Percentiles rank a stretch among this genome's conserved stretches.
phyloP scores from a whole-genome alignment of 495 filamentous ascomycete species.

The Penicillium silybi region DNA sequence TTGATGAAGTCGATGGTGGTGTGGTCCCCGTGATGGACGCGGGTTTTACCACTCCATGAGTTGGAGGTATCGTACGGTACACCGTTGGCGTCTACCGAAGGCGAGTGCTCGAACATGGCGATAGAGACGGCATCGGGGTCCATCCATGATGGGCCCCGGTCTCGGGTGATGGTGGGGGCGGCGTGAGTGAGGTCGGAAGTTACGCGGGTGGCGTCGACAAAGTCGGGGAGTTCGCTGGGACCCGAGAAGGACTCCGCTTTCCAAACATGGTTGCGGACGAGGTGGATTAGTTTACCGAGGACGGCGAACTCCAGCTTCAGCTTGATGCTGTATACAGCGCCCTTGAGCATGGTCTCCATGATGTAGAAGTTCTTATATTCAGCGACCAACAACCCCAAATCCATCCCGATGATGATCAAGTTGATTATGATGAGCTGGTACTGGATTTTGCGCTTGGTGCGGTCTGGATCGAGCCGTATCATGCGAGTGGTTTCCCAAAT shows the following conservation, averaged over 20 bases:
- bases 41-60: slow-evolving; percentile 34
- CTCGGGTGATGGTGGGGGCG: slow-evolving; percentile 14
- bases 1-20: slow-evolving; percentile 28
- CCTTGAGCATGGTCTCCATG: slow-evolving; percentile 58
- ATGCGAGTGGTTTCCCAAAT: slow-evolving; percentile 53
- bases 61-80: slow-evolving; percentile 27
- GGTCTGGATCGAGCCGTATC: slow-evolving; percentile 41
- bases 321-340: slow-evolving; percentile 61
- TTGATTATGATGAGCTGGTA: slow-evolving; percentile 58
- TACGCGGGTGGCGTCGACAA: slow-evolving; percentile 43
- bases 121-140: slow-evolving; percentile 40
- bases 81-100: slow-evolving; percentile 11
- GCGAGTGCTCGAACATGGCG: slow-evolving; percentile 43
- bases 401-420: slow-evolving; percentile 51
- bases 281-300: slow-evolving; percentile 45
- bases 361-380: slow-evolving; percentile 55
- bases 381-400: slow-evolving; percentile 52
- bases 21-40: slow-evolving; percentile 20
- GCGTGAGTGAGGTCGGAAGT: slow-evolving; percentile 43
- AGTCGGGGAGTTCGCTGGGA: slow-evolving; percentile 35
- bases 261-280: slow-evolving; percentile 40
- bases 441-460: slow-evolving; percentile 49
- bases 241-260: slow-evolving; percentile 34
- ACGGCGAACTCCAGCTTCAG: slow-evolving; percentile 64
- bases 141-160: slow-evolving; percentile 30